Evolutionary conservation across 768 basidiomycete genomes (phyloP), one percentile per base, ranked within the genome.

Genomic region (Melanogaster broomeanus): DNA sequence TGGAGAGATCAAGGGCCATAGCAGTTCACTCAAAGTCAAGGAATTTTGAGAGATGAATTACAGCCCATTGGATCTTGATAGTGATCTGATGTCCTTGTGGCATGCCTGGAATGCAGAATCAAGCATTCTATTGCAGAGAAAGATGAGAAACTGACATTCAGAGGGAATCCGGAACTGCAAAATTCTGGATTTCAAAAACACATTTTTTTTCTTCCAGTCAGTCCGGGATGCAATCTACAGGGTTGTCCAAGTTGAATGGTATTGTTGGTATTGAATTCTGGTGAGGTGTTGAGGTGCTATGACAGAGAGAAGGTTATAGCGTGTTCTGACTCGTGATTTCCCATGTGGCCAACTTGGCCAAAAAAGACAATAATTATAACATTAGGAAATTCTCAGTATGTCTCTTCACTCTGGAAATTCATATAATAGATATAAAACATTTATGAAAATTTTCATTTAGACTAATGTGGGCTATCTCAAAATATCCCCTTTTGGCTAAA

Each of bases 251-350:
- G 44, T 45, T n/a, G 27, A 45, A 35, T 18, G 28, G 34, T 31
- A 18, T 31, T 7, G 7, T 45, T 45, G 11, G 8, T 22, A 4
- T 45, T n/a, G 18, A 45, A 45, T 46, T 46, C 35, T 31, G 30
- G 28, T 31, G 30, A 33, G 30, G 45, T 16, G 18, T 46, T 46
- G 45, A 46, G 45, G 45, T 30, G 45, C n/a, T 46, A 46, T 27
- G 24, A 31, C n/a, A 16, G 30, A 46, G 12, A 15, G 18, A 46
- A 37, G 45, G 45, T 33, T 18, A 46, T 30, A 30, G 21, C 30
- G 18, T 46, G 30, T 46, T 46, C 25, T 46, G 16, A 18, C 11
- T 13, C 16, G 35, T 34, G 30, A 15, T 46, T 46, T 46, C 45
- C 45, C 45, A 46, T 16, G 28, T 27, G 28, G 31, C 30, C 45